Evolutionary conservation across 2,329 filamentous ascomycete genomes (phyloP), one percentile per base, ranked within the genome.

Genomic region (Beauveria bassiana): DNA sequence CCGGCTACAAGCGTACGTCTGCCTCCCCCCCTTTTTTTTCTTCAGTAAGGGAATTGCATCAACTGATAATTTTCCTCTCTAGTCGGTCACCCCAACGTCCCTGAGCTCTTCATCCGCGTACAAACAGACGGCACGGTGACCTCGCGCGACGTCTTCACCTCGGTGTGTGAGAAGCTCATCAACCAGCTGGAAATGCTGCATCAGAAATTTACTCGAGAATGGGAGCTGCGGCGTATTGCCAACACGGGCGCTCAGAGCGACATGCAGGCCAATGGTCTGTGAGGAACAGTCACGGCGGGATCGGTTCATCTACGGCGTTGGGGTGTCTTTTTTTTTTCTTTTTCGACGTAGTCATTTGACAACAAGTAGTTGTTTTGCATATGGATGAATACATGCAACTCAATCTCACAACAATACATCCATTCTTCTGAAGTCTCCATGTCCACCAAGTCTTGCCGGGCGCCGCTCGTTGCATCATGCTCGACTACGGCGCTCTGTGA

Each of bases 171-270:
- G 73, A 88, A 92, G 66, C 81, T 97, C 51, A 89, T 99, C 65
- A 83, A 86, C 63, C 88, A 96, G 66, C 84, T 96, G 61, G 88
- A 88, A 61, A 87, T 86, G 66, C 79, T 99, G 63, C 89, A 89
- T 65, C 86, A 90, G 66, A 91, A 96, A 71, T 96, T 98, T 73
- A 96, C 90, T 22, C 92, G 93, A 70, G 93, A 98, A 75, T 95
- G 87, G 77, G 91, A 96, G 75, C 78, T 96, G 68, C 87, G 91
- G 69, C 93, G 92, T 76, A 93, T 96, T 82, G 90, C 88, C 63
- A 84, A 84, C 50, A 85, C 84, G 24, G 83, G 84, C 57, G 84
- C 87, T 65, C 79, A 83, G 68, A 80, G 76, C 61, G 77, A 75
- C 58, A 70, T 76, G 73, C 73, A 75, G 62, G 47, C 65, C 28